A percentile compares a stretch with the other conserved stretches of the same genome.
Conservation (phyloP, 2,329 filamentous ascomycete genomes). For the Claviceps fusiformis region DNA sequence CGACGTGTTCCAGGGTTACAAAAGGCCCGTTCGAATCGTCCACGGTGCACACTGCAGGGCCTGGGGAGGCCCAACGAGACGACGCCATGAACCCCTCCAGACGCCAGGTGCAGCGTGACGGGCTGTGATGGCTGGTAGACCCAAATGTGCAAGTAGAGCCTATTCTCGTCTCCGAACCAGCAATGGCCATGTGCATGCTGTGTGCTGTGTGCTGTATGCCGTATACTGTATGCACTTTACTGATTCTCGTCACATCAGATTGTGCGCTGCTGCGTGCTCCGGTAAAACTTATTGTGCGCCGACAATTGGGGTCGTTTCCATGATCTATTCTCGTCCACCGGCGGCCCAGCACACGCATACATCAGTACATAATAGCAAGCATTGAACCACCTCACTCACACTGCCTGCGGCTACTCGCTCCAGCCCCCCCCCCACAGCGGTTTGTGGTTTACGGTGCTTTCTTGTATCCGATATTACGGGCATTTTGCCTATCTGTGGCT, state of each 20-base stretch:
- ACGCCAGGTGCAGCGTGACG: constrained; percentile 1
- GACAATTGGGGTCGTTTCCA: not conserved
- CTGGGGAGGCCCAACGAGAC: not conserved
- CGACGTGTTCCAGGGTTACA: not conserved
- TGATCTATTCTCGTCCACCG: not conserved
- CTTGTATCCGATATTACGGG: constrained; percentile 19
- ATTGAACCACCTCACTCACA: constrained; percentile 17
- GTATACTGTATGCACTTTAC: not conserved
- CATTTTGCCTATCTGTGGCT: constrained; percentile 10
- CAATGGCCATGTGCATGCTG: not conserved
- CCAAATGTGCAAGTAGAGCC: not conserved
- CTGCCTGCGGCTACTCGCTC: constrained; percentile 19
- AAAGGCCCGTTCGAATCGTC: not conserved
- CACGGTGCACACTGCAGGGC: not conserved
- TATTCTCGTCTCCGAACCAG: not conserved
- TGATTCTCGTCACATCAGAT: not conserved
- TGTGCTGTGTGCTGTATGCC: no score
- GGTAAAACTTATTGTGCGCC: not conserved
- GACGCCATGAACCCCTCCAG: not conserved
- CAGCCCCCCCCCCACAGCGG: constrained; percentile 10
- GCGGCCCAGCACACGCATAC: constrained; percentile 8
- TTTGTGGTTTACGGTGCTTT: constrained; percentile 25
- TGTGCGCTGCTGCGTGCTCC: not conserved
- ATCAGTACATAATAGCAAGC: constrained; percentile 37
- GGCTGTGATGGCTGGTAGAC: not conserved